Evolutionary conservation across 1,139 yeast genomes (phyloP), one percentile per base, ranked within the genome.

Genomic region (Chernovozyma sophiae-reginae): DNA sequence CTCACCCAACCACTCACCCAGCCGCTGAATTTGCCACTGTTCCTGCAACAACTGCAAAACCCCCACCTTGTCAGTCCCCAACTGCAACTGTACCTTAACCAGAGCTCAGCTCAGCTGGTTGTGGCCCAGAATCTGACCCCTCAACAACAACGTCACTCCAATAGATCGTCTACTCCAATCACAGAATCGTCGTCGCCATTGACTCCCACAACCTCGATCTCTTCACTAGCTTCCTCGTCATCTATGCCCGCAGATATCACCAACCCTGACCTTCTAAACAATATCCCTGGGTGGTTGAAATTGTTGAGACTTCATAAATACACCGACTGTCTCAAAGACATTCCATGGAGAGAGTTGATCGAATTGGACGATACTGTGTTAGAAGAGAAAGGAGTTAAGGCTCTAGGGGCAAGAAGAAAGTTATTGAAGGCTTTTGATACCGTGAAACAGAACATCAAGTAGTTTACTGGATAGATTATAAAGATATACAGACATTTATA

Each of bases 381-480:
- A 51, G 90, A 83, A 48, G 71, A 72, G 4, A 73, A 80, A 42
- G 98, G 99, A 4, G 96, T 92, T 33, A 77, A 80, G 46, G 97
- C 98, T 0, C 72, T 92, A 46, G 98, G 98, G 6, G 98, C 98
- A 1, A 73, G 98, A 46, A 77, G 97, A 43, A 92, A 92, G 60
- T 73, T 92, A 56, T 65, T 92, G 51, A 92, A 94, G 64, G 95
- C 96, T 28, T 92, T 92, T 65, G 87, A 81, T 44, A 82, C 81
- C 39, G 95, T 90, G 33, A 78, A 75, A 51, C 50, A 31, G 27
- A 33, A 35, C 33, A 40, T 42, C 38, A 41, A 43, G 40, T 39
- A 44, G 40, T 35, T 35, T 35, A 35, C 37, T 31, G 37, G 37
- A 35, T 35, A 35, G 37, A 35, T 35, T 35, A 35, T 35, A 13